Evolutionary conservation across 179 eudicot genomes (phyloP), one percentile per base, ranked within the genome.

Genomic region (Actinidia polygama): DNA sequence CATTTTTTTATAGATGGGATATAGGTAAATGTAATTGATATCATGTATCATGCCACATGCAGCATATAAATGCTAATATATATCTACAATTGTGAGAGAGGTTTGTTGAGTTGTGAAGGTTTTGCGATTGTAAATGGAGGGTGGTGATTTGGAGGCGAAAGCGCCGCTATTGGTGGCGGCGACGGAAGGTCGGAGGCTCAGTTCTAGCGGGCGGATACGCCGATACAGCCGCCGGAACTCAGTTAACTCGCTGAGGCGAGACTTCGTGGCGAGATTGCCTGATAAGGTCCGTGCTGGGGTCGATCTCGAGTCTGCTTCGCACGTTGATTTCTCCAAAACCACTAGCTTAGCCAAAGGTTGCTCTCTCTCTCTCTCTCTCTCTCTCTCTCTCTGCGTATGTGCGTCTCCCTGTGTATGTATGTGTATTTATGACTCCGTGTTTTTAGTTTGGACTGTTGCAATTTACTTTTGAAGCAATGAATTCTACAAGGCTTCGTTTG

Each of bases 261-360:
- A 92, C 1, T 96, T 96, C 84, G 77, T 94, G n/a, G 67, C 97
- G 7, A 87, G 88, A 67, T 85, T 96, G 66, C 98, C 99, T 23
- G 91, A 90, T 26, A 94, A 93, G 81, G 88, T 96, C 80, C 90
- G 87, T 3, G 75, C 88, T 78, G 93, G 81, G 0, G 59, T 93
- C 53, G 97, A 96, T 87, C 88, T 89, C 6, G 98, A 96, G 77
- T 85, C 91, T 15, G 87, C 90, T 51, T 83, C 88, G 76, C 85
- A 79, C 80, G 26, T 86, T 77, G 86, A 89, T 82, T 84, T 93
- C 70, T 91, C 98, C 10, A 81, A 79, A 80, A 82, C 88, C 55
- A 57, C 84, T 1, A 89, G 89, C 71, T 85, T 93, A 21, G 87
- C 90, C 23, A 71, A 80, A 84, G 98, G 98, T 77, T 24, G 8